These are phyloP conservation scores for Epichloe gansuensis DNA, from an alignment of 2,329 filamentous ascomycete species.

Conservation along the genomic window DNA sequence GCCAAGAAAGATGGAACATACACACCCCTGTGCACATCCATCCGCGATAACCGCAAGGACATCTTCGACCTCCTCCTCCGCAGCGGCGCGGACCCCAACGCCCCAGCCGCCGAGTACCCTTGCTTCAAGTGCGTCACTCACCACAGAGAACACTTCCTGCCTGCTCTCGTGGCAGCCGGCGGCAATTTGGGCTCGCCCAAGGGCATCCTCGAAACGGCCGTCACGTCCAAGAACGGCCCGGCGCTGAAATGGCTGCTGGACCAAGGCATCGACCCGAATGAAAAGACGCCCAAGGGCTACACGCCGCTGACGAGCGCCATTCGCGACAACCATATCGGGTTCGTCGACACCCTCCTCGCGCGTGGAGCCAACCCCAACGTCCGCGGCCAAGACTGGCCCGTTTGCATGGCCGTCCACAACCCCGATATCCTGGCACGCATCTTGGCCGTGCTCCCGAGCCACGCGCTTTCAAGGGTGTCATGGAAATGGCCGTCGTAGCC, in stretches of 20 bases:
- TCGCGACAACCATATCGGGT: constrained; percentile 43
- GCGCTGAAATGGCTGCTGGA: constrained; percentile 49
- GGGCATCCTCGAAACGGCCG: constrained; percentile 54
- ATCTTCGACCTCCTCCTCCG: constrained; percentile 47
- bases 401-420: constrained; percentile 54
- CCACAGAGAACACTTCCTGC: constrained; percentile 47
- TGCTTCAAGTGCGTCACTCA: constrained; percentile 59
- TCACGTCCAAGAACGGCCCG: constrained; percentile 48
- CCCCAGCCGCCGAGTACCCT: constrained; percentile 51
- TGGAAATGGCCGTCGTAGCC: constrained; percentile 56
- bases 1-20: constrained; percentile 53
- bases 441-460: constrained; percentile 44
- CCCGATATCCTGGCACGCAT: constrained; percentile 48
- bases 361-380: constrained; percentile 50
- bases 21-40: constrained; percentile 55
- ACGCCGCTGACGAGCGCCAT: constrained; percentile 57
- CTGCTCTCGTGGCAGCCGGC: constrained; percentile 46
- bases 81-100: constrained; percentile 50
- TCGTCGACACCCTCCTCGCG: constrained; percentile 45
- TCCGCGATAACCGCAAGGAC: constrained; percentile 52
- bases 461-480: constrained; percentile 50
- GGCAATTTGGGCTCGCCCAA: constrained; percentile 46
- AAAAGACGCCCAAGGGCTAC: constrained; percentile 42
- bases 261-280: constrained; percentile 47
- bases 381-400: constrained; percentile 57